Base-by-base conservation (phyloP, 1,284 basidiomycete genomes). In the Ustanciosporium gigantosporum region DNA sequence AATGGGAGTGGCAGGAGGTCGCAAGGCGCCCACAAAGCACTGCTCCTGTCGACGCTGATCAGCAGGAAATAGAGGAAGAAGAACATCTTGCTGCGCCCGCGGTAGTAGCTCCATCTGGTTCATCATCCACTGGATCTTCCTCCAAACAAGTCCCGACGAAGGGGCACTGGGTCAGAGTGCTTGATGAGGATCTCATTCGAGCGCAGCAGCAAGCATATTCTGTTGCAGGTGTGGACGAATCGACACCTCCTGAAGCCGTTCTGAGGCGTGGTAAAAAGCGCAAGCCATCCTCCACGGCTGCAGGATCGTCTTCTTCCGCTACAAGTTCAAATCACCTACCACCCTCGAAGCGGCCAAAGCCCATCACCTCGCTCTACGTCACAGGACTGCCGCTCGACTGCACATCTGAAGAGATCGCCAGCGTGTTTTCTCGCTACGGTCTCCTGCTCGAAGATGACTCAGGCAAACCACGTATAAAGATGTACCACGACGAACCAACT, bases 381-480 rank as follows among this genome's bases (percentile, higher is more conserved):
- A 89, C 89, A 4, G 84, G 86, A 38, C 84, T 99, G 1, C 95
- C 94, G 1, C 77, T 73, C 5, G 89, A 93, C 71, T 82, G 90
- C 0, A 88, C 88, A 0, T 66, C 78, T 8, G 86, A 89, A 19
- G 89, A 92, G 73, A 79, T 99, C 25, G 82, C 86, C 6, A 83
- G 85, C 29, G 86, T 89, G 9, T 99, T 98, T 78, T 86, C 86
- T 22, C 90, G 87, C 73, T 96, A 88, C 66, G 94, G 94, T 8
- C 85, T 98, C 20, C 85, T 98, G 49, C 87, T 96, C 74, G 89
- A 95, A 73, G 91, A 91, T 67, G 88, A 93, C 68, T 82, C 86
- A 13, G 91, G 91, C 11, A 83, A 89, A 44, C 87, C 89, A 13
- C 88, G 93, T 66, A 84, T 97, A 77, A 96, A 98, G 81, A 83